Conservation (phyloP, 768 basidiomycete species). For the Dictyophora rubrovolvata region DNA sequence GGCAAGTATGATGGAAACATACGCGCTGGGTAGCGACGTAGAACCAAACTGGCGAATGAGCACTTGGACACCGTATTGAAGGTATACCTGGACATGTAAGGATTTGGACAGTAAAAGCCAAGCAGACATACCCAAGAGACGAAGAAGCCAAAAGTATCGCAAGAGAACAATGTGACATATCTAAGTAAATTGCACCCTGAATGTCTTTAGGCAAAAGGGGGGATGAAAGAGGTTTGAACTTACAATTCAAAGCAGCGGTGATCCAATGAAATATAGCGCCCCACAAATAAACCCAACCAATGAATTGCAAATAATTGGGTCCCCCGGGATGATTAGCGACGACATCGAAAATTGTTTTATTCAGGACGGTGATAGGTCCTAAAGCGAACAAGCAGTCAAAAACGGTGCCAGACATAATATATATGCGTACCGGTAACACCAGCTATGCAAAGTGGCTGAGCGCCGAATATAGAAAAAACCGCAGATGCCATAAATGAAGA, state of each 20-base stretch:
- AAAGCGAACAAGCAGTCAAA: slow-evolving; percentile 2
- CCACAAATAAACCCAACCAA: slow-evolving; percentile 92
- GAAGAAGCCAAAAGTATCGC: slow-evolving; percentile 90
- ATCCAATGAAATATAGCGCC: slow-evolving; percentile 47
- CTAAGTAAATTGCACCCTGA: slow-evolving; percentile 76
- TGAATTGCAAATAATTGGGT: slow-evolving; percentile 73
- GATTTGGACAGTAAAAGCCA: not conserved
- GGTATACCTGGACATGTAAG: slow-evolving; percentile 34
- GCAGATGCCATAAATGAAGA: slow-evolving; percentile 86
- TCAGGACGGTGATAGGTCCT: slow-evolving; percentile 90
- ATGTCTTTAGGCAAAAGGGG: not conserved
- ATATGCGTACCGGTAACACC: slow-evolving; percentile 66
- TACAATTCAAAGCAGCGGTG: slow-evolving; percentile 70
- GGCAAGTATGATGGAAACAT: slow-evolving; percentile 64
- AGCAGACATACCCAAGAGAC: slow-evolving; percentile 56
- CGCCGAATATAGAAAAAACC: slow-evolving; percentile 77
- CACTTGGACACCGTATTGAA: slow-evolving; percentile 84
- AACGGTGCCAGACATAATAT: not conserved
- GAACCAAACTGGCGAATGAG: slow-evolving; percentile 58
- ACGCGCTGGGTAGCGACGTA: slow-evolving; percentile 33
- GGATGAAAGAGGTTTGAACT: slow-evolving; percentile 14
- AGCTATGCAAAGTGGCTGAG: slow-evolving; percentile 85
- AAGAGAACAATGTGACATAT: slow-evolving; percentile 84
- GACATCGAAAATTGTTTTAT: slow-evolving; percentile 81
- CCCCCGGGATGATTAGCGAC: slow-evolving; percentile 43